These are phyloP conservation scores for Skeletonema menzelii DNA, from an alignment of 108 stramenopile genomes.

Conservation along the genomic window DNA sequence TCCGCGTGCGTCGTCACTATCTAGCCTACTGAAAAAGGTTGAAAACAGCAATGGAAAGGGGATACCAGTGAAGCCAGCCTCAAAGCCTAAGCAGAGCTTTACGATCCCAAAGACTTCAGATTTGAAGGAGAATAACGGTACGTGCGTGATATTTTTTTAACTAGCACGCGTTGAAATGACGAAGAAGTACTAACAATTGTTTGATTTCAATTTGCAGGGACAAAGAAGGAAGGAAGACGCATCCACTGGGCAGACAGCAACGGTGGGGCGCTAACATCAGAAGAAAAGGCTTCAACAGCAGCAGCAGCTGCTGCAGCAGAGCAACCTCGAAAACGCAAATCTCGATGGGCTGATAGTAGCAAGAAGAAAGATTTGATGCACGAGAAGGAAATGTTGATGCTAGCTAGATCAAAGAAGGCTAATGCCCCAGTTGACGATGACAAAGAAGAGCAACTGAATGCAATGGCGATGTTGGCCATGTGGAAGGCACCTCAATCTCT, in stretches of 20 bases:
- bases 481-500: slow-evolving; percentile 44
- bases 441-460: slow-evolving; percentile 42
- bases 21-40: slow-evolving; percentile 69
- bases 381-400: slow-evolving; percentile 78
- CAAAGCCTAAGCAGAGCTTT: slow-evolving; percentile 22
- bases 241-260: slow-evolving; percentile 84
- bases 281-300: slow-evolving; percentile 21
- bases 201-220: neutral
- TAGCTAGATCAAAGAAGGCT: slow-evolving; percentile 57
- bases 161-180: neutral
- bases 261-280: slow-evolving; percentile 56
- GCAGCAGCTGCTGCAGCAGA: slow-evolving; percentile 17
- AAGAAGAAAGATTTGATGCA: slow-evolving; percentile 60
- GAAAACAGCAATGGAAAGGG: slow-evolving; percentile 18
- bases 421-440: slow-evolving; percentile 65
- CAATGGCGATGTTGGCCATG: slow-evolving; percentile 60
- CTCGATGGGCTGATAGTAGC: slow-evolving; percentile 64
- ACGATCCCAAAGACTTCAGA: slow-evolving; percentile 9
- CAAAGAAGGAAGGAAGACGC: slow-evolving; percentile 46
- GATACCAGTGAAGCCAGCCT: slow-evolving; percentile 6
- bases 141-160: neutral
- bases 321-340: slow-evolving; percentile 21
- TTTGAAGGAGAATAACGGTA: slow-evolving; percentile 14
- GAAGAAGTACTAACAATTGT: slow-evolving; percentile 1
- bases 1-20: slow-evolving; percentile 51